phyloP scores from a whole-genome alignment of 2,329 filamentous ascomycete species.

The Amesomyces nigricolor region DNA sequence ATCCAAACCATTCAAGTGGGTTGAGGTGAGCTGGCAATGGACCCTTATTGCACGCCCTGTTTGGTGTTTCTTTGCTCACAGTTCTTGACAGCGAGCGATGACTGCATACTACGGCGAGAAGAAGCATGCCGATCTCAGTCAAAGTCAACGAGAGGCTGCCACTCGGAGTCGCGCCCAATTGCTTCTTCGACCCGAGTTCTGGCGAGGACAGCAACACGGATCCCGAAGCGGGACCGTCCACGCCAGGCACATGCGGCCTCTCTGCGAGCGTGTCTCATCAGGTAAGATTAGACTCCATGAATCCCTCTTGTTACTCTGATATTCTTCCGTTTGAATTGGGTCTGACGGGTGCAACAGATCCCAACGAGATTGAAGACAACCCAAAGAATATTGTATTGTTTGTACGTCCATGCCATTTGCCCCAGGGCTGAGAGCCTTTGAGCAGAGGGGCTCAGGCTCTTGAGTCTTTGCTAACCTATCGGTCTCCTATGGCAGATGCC shows the following conservation, averaged over 20 bases:
- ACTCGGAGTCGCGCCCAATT: slow-evolving; percentile 11
- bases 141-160: background rate
- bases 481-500: slow-evolving; percentile 5
- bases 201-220: slow-evolving; percentile 33
- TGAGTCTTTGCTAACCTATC: too few relatives aligned
- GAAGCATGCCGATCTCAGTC: background rate
- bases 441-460: too few relatives aligned
- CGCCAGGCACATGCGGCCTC: slow-evolving; percentile 15
- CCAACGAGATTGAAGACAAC: slow-evolving; percentile 15
- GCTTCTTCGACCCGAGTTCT: slow-evolving; percentile 23
- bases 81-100: slow-evolving; percentile 17
- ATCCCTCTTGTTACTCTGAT: too few relatives aligned
- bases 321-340: too few relatives aligned
- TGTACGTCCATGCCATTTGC: background rate
- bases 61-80: background rate
- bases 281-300: slow-evolving; percentile 17
- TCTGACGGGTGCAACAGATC: background rate
- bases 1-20: background rate
- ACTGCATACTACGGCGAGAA: slow-evolving; percentile 19
- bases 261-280: slow-evolving; percentile 31
- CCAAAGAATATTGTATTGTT: slow-evolving; percentile 30
- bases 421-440: too few relatives aligned
- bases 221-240: slow-evolving; percentile 18
- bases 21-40: background rate
- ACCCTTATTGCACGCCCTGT: too few relatives aligned